A percentile compares a stretch with the other conserved stretches of the same genome.
phyloP scores from a whole-genome alignment of 2,329 filamentous ascomycete genomes.

The Xylaria digitata region DNA sequence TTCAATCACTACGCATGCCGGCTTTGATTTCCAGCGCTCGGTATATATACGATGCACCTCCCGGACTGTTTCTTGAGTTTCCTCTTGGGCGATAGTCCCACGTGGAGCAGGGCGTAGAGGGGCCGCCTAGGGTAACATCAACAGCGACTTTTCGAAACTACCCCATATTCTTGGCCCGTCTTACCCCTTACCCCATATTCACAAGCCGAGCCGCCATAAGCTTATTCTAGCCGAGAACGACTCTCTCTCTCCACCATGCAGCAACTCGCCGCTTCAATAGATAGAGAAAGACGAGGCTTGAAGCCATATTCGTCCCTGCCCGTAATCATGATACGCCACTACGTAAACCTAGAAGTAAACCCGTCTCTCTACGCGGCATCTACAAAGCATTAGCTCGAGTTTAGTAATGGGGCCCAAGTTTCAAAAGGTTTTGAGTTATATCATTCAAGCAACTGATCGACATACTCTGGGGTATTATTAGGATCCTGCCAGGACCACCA shows the following conservation, averaged over 20 bases:
- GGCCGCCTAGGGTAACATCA: conserved; percentile 5
- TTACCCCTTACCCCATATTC: conserved; percentile 15
- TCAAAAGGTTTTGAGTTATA: not conserved
- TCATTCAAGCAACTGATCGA: conserved; percentile 1
- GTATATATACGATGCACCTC: not conserved
- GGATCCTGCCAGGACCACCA: too few species aligned
- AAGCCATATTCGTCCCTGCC: not conserved
- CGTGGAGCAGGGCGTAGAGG: not conserved
- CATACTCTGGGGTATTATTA: too few species aligned
- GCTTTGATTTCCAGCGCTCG: not conserved
- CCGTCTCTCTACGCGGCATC: not conserved
- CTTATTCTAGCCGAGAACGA: conserved; percentile 11
- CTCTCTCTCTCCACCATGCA: not conserved
- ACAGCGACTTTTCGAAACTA: conserved; percentile 2
- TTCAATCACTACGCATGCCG: too few species aligned
- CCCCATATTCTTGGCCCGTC: not conserved
- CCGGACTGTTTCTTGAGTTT: conserved; percentile 1
- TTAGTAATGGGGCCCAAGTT: not conserved
- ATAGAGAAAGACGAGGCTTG: not conserved
- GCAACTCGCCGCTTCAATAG: not conserved
- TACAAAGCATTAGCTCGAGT: not conserved
- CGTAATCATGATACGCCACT: not conserved
- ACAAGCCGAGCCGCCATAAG: not conserved
- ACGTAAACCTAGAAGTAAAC: not conserved
- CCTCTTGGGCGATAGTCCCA: conserved; percentile 12